Evolutionary conservation across 805 yeast genomes (phyloP), one percentile per base, ranked within the genome.

Genomic region (Scheffersomyces stipitis): DNA sequence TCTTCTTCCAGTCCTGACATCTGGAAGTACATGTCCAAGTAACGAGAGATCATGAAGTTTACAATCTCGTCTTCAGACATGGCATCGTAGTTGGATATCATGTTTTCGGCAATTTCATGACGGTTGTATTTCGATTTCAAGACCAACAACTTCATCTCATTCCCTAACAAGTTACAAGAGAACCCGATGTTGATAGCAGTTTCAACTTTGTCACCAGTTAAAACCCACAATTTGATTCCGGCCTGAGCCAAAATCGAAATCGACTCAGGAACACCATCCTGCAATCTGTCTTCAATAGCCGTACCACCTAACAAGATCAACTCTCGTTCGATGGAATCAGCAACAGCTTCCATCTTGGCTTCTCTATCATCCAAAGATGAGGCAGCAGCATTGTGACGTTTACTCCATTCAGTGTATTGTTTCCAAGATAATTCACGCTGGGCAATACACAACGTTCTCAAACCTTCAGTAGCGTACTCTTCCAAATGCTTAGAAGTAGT

Each of bases 121-220:
- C 45, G 46, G 35, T 49, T 49, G 10, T 62, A 34, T 3, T 57
- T 52, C 1, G 66, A 52, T 40, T 66, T 78, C 34, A 85, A 61
- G 16, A 82, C 80, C 30, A 84, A 64, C 32, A 86, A 59, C 45
- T 82, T 78, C 91, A 86, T 83, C 30, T 73, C 79, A 37, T 72
- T 79, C 33, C 77, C 79, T 34, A 85, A 65, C 48, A 85, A 66
- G 44, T 84, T 83, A 62, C 91, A 85, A 12, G 87, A 80, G 53
- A 81, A 85, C 1, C 91, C 93, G 58, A 85, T 85, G 55, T 83
- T 82, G 55, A 85, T 85, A 3, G 93, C 93, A 7, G 93, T 85
- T 60, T 85, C 93, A 34, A 85, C 79, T 56, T 81, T 79, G 60
- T 85, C 93, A 45, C 93, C 93, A 7, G 93, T 85, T 20, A 85